These are phyloP conservation scores for Simplicillium sp. DNA, from an alignment of 2,329 filamentous ascomycete species.

Conservation along the genomic window DNA sequence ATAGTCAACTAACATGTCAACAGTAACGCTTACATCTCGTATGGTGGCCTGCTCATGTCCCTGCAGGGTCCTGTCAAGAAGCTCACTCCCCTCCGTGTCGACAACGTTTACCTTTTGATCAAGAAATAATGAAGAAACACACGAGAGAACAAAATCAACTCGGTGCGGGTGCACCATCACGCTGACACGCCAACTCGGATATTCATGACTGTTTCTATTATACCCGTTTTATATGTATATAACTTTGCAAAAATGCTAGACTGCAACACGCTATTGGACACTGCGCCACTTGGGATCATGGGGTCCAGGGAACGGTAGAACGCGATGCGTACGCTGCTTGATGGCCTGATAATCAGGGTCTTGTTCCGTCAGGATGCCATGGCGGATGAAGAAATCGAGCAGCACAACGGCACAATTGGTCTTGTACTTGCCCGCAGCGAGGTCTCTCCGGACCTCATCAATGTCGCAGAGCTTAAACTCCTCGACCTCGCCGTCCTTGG, in stretches of 20 bases:
- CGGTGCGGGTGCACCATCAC: conserved; percentile 4
- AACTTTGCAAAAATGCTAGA: background rate
- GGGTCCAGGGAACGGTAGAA: conserved; percentile 69
- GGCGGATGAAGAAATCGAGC: conserved; percentile 83
- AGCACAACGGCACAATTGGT: conserved; percentile 81
- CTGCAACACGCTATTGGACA: background rate
- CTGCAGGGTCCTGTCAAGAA: conserved; percentile 94
- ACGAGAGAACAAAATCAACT: conserved; percentile 7
- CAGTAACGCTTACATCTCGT: conserved; percentile 90
- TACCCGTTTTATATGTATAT: background rate
- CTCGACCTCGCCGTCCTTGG: conserved; percentile 83
- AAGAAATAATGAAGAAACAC: conserved; percentile 59
- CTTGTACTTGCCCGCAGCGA: conserved; percentile 74
- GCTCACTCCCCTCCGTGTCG: conserved; percentile 81
- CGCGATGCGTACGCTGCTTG: conserved; percentile 62
- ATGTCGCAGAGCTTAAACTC: conserved; percentile 71
- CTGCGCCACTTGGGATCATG: conserved; percentile 30
- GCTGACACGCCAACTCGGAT: too few species aligned
- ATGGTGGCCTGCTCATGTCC: conserved; percentile 83
- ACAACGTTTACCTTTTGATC: conserved; percentile 85
- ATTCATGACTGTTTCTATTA: background rate
- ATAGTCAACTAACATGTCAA: conserved; percentile 6
- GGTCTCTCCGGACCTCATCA: conserved; percentile 61
- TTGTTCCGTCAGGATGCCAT: conserved; percentile 68
- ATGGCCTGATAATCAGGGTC: conserved; percentile 75